phyloP scores from a whole-genome alignment of 495 filamentous ascomycete genomes.

The Daldinia decipiens region DNA sequence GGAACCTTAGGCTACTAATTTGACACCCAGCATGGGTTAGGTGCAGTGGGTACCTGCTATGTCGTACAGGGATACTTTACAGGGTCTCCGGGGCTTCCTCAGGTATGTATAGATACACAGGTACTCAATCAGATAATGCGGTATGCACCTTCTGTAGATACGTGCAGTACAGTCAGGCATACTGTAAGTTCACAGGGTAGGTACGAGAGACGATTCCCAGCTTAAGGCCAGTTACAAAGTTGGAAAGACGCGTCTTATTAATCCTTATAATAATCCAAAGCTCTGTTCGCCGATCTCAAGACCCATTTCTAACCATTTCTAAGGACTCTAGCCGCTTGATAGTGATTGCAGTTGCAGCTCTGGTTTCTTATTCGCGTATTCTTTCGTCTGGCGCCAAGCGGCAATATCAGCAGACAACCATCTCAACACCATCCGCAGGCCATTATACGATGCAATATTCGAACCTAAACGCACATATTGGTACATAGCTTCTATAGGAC shows the following conservation, averaged over 20 bases:
- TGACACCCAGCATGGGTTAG: slow-evolving; percentile 30
- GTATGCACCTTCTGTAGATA: slow-evolving; percentile 16
- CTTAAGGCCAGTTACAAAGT: not conserved
- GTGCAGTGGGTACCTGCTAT: slow-evolving; percentile 5
- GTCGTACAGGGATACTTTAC: slow-evolving; percentile 30
- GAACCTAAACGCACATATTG: not conserved
- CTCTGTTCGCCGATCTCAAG: slow-evolving; percentile 33
- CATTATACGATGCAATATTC: slow-evolving; percentile 5
- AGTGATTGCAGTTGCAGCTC: slow-evolving; percentile 27
- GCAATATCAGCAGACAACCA: slow-evolving; percentile 10
- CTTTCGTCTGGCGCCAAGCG: not conserved
- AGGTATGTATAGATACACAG: not conserved
- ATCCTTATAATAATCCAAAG: not conserved
- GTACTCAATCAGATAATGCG: not conserved
- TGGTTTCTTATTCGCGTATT: slow-evolving; percentile 23
- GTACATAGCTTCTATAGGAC: not conserved
- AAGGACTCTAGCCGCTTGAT: slow-evolving; percentile 12
- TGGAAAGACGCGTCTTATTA: not conserved
- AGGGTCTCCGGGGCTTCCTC: slow-evolving; percentile 36
- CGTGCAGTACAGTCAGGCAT: slow-evolving; percentile 18
- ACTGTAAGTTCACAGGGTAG: slow-evolving; percentile 23
- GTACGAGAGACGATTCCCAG: not conserved
- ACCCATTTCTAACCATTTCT: slow-evolving; percentile 2
- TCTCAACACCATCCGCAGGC: slow-evolving; percentile 14
- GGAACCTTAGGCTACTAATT: slow-evolving; percentile 37